Percentiles rank a stretch among this genome's conserved stretches.
phyloP scores from a whole-genome alignment of 352 stramenopile species.

The Globisporangium lucens region DNA sequence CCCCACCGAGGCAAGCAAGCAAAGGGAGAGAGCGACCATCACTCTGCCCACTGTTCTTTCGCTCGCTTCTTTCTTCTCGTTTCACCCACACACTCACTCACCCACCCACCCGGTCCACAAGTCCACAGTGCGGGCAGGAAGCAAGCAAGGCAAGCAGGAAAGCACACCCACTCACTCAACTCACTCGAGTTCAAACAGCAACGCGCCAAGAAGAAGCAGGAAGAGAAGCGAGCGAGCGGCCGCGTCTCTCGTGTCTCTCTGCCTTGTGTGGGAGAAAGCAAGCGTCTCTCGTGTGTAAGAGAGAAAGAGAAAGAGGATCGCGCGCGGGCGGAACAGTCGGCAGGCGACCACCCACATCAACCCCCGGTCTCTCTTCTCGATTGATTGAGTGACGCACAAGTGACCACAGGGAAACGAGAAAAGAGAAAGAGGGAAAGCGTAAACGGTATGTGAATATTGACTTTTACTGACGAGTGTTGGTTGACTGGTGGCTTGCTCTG shows the following conservation, averaged over 20 bases:
- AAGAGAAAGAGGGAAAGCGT: background rate
- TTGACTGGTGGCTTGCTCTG: background rate
- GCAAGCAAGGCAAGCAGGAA: background rate
- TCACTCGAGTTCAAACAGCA: background rate
- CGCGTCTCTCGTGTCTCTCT: background rate
- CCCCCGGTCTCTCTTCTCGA: background rate
- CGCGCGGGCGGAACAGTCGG: background rate
- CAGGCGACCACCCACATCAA: background rate
- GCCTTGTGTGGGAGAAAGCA: background rate
- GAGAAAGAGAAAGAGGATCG: background rate
- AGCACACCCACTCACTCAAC: constrained; percentile 8
- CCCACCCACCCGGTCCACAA: background rate
- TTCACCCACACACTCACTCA: constrained; percentile 8
- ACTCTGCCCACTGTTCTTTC: constrained; percentile 11
- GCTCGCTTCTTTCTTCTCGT: background rate
- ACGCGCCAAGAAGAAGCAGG: background rate
- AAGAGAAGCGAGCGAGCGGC: background rate
- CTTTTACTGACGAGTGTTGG: background rate
- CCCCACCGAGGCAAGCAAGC: background rate
- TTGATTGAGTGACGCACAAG: background rate
- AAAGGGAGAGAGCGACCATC: constrained; percentile 7
- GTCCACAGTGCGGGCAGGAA: background rate
- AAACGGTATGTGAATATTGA: background rate
- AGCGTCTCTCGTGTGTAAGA: background rate
- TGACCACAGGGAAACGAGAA: background rate